These are phyloP conservation scores for Sporothrix brasiliensis DNA, from an alignment of 2,329 filamentous ascomycete genomes.

Conservation along the genomic window DNA sequence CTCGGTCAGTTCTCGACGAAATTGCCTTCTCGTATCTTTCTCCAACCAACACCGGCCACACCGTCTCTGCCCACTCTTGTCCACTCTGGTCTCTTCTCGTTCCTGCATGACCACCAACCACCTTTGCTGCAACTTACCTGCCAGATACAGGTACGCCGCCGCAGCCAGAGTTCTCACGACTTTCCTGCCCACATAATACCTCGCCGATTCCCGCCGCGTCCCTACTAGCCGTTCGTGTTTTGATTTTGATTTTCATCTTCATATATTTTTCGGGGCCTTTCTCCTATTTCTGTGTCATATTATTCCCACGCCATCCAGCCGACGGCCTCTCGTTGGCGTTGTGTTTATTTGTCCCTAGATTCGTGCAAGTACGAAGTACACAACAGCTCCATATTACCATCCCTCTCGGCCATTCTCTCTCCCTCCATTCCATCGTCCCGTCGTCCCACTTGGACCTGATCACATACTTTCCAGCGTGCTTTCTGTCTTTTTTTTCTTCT, in stretches of 20 bases:
- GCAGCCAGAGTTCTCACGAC: background rate
- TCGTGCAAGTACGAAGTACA: constrained; percentile 11
- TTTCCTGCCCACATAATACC: too few relatives aligned
- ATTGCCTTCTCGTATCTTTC: too few relatives aligned
- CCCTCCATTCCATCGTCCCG: constrained; percentile 27
- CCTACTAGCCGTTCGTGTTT: too few relatives aligned
- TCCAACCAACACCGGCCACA: background rate
- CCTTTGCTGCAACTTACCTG: constrained; percentile 11
- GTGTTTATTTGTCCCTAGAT: constrained; percentile 7
- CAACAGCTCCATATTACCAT: constrained; percentile 14
- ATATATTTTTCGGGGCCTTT: background rate
- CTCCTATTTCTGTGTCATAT: constrained; percentile 1
- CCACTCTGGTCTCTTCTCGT: constrained; percentile 17
- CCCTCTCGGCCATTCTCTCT: constrained; percentile 26
- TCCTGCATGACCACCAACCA: constrained; percentile 28
- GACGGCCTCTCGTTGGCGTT: background rate
- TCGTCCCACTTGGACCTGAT: background rate
- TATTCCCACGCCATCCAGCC: background rate
- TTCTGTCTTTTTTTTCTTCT: constrained; percentile 3
- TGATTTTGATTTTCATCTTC: too few relatives aligned
- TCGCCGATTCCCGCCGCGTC: too few relatives aligned
- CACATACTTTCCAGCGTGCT: constrained; percentile 6
- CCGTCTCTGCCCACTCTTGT: background rate
- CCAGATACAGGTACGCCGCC: constrained; percentile 18
- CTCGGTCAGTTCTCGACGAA: too few relatives aligned